A percentile compares a stretch with the other conserved stretches of the same genome.
phyloP scores from a whole-genome alignment of 129 eudicot species.

The Mikania micrantha region DNA sequence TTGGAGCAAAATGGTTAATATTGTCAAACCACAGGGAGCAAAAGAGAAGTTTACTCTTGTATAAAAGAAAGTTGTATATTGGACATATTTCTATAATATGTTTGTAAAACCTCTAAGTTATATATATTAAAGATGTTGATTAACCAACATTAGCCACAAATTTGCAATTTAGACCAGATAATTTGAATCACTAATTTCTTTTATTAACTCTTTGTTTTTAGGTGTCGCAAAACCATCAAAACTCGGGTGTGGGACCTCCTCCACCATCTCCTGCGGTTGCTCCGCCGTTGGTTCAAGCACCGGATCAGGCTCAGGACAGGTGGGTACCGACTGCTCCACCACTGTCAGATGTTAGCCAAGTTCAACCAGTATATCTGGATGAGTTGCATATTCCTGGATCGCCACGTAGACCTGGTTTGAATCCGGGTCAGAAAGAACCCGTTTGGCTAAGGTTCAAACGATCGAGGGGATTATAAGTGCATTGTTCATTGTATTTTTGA shows the following conservation, averaged over 20 bases:
- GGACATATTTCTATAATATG: too few species aligned
- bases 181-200: too few species aligned
- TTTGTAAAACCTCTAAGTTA: too few species aligned
- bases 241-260: slow-evolving; percentile 5
- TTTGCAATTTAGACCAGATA: too few species aligned
- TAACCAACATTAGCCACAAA: too few species aligned
- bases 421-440: slow-evolving; percentile 28
- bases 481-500: background rate
- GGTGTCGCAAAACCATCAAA: slow-evolving; percentile 15
- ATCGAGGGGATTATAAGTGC: slow-evolving; percentile 26
- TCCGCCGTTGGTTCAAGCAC: slow-evolving; percentile 7
- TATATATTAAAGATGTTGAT: too few species aligned
- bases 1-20: too few species aligned
- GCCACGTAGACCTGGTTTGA: slow-evolving; percentile 8
- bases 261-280: slow-evolving; percentile 29
- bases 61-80: too few species aligned
- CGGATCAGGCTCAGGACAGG: slow-evolving; percentile 22
- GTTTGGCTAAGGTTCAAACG: slow-evolving; percentile 41
- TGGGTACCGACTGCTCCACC: slow-evolving; percentile 37
- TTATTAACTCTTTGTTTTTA: background rate
- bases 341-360: slow-evolving; percentile 20
- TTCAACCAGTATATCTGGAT: slow-evolving; percentile 25
- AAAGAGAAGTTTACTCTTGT: too few species aligned
- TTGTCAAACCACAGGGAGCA: too few species aligned
- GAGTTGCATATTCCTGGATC: slow-evolving; percentile 18